Base-by-base conservation (phyloP, 345 rosid species). In the Aegle marmelos region DNA sequence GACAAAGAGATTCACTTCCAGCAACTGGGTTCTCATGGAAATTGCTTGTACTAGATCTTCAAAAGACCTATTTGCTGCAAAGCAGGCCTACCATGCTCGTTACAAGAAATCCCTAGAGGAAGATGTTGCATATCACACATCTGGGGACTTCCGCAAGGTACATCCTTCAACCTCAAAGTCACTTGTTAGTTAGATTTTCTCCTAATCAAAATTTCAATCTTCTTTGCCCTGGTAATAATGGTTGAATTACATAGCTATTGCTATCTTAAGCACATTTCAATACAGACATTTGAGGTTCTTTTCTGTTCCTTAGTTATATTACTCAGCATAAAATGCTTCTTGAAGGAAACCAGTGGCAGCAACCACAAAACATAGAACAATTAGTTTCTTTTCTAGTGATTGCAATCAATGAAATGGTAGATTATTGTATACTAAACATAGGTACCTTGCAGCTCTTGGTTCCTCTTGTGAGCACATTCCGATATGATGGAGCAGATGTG, bases 51-150 rank as follows among this genome's bases (percentile, higher is more conserved):
- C 93, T 5, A 93, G 94, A 79, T 86, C 98, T 48, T 78, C 97
- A 0, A 74, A 74, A 59, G 97, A 85, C 28, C 84, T 95, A 27
- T 88, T 92, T 65, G 86, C 83, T 60, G 87, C 45, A 53, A 91
- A 91, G 80, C 93, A 91, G 78, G 92, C 95, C 30, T 93, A 95
- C 68, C 98, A 93, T 78, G 85, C 89, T 79, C 93, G 91, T 34
- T 89, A 85, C 77, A 92, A 90, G 91, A 89, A 83, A 76, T 95
- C 97, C 36, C 88, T 93, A 0, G 98, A 95, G 84, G 98, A 95
- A 82, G 98, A 95, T 88, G 95, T 95, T 37, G 95, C 97, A 17
- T 68, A 91, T 66, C 94, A 93, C 83, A 88, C 94, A 41, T 83
- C 84, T 27, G 97, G 98, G 76, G 91, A 93, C 70, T 75, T 78